These are phyloP conservation scores for Blepharisma japonicum DNA, from an alignment of 73 alveolate species.

Conservation along the genomic window DNA sequence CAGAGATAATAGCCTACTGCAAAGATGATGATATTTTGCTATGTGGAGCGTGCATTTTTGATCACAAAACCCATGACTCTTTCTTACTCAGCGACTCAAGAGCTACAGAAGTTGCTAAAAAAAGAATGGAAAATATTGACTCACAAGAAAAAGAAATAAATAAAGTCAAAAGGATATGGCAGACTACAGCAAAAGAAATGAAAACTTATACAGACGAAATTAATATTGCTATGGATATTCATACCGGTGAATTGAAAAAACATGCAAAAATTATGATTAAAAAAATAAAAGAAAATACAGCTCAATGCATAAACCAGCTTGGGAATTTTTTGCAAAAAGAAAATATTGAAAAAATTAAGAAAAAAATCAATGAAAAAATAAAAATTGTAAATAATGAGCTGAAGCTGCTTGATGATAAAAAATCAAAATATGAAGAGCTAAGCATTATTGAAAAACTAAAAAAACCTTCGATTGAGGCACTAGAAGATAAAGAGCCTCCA, in stretches of 20 bases:
- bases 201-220: background rate
- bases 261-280: constrained; percentile 5
- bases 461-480: too few relatives aligned
- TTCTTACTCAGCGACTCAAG: constrained; percentile 18
- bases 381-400: too few relatives aligned
- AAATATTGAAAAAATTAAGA: too few relatives aligned
- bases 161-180: background rate
- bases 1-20: constrained; percentile 18
- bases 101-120: background rate
- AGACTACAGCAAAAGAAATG: background rate
- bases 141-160: background rate
- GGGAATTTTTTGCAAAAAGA: too few relatives aligned
- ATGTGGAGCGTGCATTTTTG: constrained; percentile 20
- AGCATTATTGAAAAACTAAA: too few relatives aligned
- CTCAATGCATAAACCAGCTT: background rate
- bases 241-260: background rate
- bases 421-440: too few relatives aligned
- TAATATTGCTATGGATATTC: background rate
- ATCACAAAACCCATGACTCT: constrained; percentile 2
- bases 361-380: too few relatives aligned
- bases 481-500: too few relatives aligned
- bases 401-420: too few relatives aligned
- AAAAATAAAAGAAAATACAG: constrained; percentile 1
- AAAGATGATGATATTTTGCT: background rate
- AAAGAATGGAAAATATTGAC: background rate